A percentile compares a stretch with the other conserved stretches of the same genome.
phyloP scores from a whole-genome alignment of 1,139 yeast species.

The Starmera stellimalicola region DNA sequence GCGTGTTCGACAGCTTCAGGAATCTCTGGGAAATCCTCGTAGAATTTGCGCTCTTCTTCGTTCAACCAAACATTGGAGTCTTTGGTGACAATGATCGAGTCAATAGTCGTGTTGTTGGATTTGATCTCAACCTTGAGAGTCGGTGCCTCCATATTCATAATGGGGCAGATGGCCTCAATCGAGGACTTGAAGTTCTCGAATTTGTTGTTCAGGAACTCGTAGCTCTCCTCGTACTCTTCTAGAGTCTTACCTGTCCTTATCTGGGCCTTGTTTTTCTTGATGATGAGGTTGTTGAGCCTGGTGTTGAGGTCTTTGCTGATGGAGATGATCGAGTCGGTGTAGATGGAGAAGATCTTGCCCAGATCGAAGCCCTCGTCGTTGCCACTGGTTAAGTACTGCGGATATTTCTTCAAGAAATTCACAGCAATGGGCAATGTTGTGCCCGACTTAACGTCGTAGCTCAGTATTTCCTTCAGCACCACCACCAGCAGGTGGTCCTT shows the following conservation, averaged over 20 bases:
- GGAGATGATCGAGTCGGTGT: constrained; percentile 36
- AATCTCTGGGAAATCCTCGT: constrained; percentile 36
- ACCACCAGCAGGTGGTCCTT: constrained; percentile 34
- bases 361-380: constrained; percentile 16
- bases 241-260: constrained; percentile 57
- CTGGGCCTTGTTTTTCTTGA: constrained; percentile 42
- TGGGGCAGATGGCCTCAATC: constrained; percentile 36
- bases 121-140: constrained; percentile 18
- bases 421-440: constrained; percentile 37
- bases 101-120: constrained; percentile 6
- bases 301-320: constrained; percentile 29
- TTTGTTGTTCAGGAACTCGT: constrained; percentile 28
- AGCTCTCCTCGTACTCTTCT: constrained; percentile 40
- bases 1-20: constrained; percentile 5
- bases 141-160: constrained; percentile 26
- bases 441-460: constrained; percentile 40
- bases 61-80: constrained; percentile 54
- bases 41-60: constrained; percentile 53
- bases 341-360: constrained; percentile 24
- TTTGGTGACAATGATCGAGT: constrained; percentile 20
- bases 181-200: constrained; percentile 39
- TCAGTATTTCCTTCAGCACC: constrained; percentile 45
- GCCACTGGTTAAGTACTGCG: constrained; percentile 19
- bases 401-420: constrained; percentile 43
- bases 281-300: constrained; percentile 26